These are phyloP conservation scores for Colletotrichum noveboracense DNA, from an alignment of 2,329 filamentous ascomycete genomes.

Conservation along the genomic window DNA sequence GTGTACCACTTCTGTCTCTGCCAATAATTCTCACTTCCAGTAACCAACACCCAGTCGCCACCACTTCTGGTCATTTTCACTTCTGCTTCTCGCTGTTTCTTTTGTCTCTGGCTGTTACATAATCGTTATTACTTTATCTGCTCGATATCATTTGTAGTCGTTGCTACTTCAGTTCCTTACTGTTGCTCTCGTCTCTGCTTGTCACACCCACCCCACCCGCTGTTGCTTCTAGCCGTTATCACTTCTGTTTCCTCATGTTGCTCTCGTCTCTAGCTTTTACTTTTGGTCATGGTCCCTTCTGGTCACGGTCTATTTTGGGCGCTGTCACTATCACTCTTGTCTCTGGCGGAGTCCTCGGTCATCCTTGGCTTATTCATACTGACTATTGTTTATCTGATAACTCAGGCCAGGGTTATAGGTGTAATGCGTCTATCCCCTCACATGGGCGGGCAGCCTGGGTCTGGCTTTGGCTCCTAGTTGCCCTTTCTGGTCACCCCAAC, in stretches of 20 bases:
- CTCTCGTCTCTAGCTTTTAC: background rate
- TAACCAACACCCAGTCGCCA: too few relatives aligned
- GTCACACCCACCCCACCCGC: too few relatives aligned
- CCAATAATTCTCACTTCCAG: background rate
- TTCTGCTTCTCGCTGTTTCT: too few relatives aligned
- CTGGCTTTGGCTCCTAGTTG: background rate
- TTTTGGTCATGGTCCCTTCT: background rate
- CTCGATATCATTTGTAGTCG: too few relatives aligned
- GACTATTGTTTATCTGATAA: background rate
- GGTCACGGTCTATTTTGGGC: accelerated
- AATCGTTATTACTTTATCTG: too few relatives aligned
- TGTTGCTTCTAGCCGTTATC: too few relatives aligned
- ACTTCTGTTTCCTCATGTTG: background rate
- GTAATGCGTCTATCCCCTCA: background rate
- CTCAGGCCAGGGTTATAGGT: background rate
- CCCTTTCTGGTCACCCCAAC: constrained; percentile 44
- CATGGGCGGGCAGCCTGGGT: background rate
- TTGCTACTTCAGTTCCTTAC: too few relatives aligned
- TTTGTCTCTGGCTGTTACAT: too few relatives aligned
- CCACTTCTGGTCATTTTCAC: too few relatives aligned
- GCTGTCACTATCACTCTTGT: background rate
- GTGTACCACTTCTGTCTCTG: too few relatives aligned
- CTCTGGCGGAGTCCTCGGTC: background rate
- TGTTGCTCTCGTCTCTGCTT: too few relatives aligned
- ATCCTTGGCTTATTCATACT: background rate